These are phyloP conservation scores for Hymenotorrendiella dingleyae DNA, from an alignment of 2,329 filamentous ascomycete genomes.

Conservation along the genomic window DNA sequence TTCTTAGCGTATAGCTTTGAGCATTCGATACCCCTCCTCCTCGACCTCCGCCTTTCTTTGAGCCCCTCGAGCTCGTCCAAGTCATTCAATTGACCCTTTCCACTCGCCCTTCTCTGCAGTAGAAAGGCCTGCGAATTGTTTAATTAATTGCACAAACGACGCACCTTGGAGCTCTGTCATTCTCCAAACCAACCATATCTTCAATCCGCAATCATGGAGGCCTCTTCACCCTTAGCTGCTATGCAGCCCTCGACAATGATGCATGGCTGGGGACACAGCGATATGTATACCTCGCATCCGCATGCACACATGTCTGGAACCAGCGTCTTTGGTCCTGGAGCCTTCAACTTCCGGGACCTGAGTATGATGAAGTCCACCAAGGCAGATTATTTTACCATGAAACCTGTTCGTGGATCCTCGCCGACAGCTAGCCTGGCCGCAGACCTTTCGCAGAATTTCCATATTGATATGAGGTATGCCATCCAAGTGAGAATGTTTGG, in stretches of 20 bases:
- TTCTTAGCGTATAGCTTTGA: slow-evolving; percentile 3
- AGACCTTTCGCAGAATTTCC: slow-evolving; percentile 94
- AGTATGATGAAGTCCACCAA: slow-evolving; percentile 63
- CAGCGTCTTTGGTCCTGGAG: slow-evolving; percentile 53
- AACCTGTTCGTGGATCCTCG: slow-evolving; percentile 75
- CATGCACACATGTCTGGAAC: slow-evolving; percentile 43
- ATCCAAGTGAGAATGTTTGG: not conserved
- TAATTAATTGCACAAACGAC: slow-evolving; percentile 17
- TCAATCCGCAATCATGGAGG: slow-evolving; percentile 60
- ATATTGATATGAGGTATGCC: slow-evolving; percentile 84
- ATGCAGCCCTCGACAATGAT: slow-evolving; percentile 71
- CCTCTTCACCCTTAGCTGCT: slow-evolving; percentile 87
- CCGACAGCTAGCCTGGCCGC: slow-evolving; percentile 86
- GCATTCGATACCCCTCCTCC: slow-evolving; percentile 2
- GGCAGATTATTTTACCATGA: slow-evolving; percentile 76
- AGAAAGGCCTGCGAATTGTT: slow-evolving; percentile 8
- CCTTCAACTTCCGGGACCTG: slow-evolving; percentile 71
- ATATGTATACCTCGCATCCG: slow-evolving; percentile 47
- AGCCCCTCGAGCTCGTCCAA: slow-evolving; percentile 10
- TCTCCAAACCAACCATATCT: not conserved
- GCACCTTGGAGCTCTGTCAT: not conserved
- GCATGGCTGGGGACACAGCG: slow-evolving; percentile 54
- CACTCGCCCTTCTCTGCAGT: slow-evolving; percentile 13
- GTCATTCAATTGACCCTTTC: slow-evolving; percentile 10
- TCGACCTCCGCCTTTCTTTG: slow-evolving; percentile 2